Base-by-base conservation (phyloP, 208 protist genomes). In the Acanthamoeba quina region DNA sequence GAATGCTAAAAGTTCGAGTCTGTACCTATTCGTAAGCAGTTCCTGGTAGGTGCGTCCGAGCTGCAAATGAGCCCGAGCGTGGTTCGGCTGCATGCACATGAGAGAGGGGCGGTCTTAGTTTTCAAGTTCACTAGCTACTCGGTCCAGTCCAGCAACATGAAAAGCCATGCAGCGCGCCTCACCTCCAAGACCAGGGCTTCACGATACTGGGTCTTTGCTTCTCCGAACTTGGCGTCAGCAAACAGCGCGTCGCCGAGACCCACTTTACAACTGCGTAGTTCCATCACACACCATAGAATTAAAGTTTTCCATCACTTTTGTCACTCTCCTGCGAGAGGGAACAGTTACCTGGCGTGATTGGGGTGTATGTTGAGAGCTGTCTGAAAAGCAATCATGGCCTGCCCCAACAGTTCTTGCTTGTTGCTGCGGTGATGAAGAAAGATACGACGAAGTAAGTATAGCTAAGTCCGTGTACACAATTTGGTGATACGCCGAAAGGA, bases 281-380 rank as follows among this genome's bases (percentile, higher is more conserved):
- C n/a, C n/a, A n/a, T n/a, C n/a, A n/a, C n/a, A n/a, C n/a, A n/a
- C n/a, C n/a, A n/a, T n/a, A n/a, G n/a, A n/a, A n/a, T n/a, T n/a
- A n/a, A n/a, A n/a, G n/a, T n/a, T n/a, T n/a, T n/a, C n/a, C n/a
- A n/a, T n/a, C n/a, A n/a, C n/a, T n/a, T n/a, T n/a, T 60, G 56
- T 15, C 56, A 21, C 15, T 15, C 2, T 15, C 21, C 2, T 60
- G 6, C 2, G 56, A 60, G 26, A 68, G 62, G 5, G 13, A 24
- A n/a, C 2, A 21, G 2, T 5, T 10, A 80, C 70, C 70, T 52
- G 41, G 70, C 70, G 41, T 80, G 29, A 6, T 80, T 80, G 1
- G 70, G 70, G 21, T 80, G 70, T 4, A 80, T 80, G 37, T 80
- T 80, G 70, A 80, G 31, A n/a, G 70, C 70, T 5, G 70, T 80